phyloP scores from a whole-genome alignment of 495 filamentous ascomycete species.

The Daldinia bambusicola region DNA sequence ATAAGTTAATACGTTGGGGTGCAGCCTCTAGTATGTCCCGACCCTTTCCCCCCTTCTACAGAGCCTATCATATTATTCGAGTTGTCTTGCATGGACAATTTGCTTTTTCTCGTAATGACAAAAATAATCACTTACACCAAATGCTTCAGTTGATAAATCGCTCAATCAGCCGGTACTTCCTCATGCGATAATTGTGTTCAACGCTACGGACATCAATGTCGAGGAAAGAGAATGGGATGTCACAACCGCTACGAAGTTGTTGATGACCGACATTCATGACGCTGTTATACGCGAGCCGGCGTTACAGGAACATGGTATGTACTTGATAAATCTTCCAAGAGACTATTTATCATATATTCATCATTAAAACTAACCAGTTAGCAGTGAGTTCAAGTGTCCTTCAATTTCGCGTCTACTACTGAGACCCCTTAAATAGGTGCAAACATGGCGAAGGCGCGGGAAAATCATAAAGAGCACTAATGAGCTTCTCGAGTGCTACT shows the following conservation, averaged over 20 bases:
- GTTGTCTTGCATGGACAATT: too few species aligned
- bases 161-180: constrained; percentile 65
- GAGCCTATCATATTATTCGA: too few species aligned
- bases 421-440: constrained; percentile 23
- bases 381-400: constrained; percentile 20
- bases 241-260: constrained; percentile 55
- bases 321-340: constrained; percentile 4
- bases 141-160: constrained; percentile 58
- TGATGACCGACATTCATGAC: constrained; percentile 49
- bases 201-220: constrained; percentile 59
- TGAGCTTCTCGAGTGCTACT: constrained; percentile 65
- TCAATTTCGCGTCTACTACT: background rate
- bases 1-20: constrained; percentile 57
- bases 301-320: constrained; percentile 48
- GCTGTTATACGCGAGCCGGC: constrained; percentile 42
- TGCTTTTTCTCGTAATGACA: too few species aligned
- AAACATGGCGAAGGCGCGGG: constrained; percentile 41
- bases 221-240: constrained; percentile 61
- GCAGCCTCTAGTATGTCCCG: constrained; percentile 47
- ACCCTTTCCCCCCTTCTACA: background rate
- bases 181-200: constrained; percentile 65
- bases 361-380: constrained; percentile 1
- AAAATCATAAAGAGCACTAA: constrained; percentile 52
- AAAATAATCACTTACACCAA: background rate
- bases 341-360: background rate